A percentile compares a stretch with the other conserved stretches of the same genome.
These are phyloP conservation scores for Singerocomus inundabilis DNA, from an alignment of 1,284 basidiomycete genomes.

Conservation along the genomic window DNA sequence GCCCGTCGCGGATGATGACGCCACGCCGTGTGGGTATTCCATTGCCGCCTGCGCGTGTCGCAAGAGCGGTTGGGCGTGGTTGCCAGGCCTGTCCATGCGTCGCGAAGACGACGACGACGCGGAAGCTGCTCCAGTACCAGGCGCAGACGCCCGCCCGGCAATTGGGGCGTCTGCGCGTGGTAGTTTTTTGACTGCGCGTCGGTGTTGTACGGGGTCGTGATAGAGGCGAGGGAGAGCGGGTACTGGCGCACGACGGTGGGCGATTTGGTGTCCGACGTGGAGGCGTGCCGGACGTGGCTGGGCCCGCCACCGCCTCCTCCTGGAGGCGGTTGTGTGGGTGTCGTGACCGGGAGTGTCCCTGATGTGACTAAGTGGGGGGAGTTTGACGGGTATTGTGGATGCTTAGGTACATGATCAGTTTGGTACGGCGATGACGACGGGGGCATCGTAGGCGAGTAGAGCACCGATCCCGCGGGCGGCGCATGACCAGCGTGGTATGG, in stretches of 20 bases:
- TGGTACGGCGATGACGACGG: constrained; percentile 30
- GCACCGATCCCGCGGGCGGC: constrained; percentile 23
- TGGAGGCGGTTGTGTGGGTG: constrained; percentile 15
- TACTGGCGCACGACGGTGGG: constrained; percentile 33
- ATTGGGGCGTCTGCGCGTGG: constrained; percentile 49
- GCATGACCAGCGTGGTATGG: constrained; percentile 31
- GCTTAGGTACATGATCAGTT: constrained; percentile 24
- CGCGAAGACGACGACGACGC: no score
- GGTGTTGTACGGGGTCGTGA: constrained; percentile 34
- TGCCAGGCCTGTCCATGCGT: constrained; percentile 35
- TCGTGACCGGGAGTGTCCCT: constrained; percentile 14
- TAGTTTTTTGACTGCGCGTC: constrained; percentile 50
- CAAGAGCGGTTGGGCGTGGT: constrained; percentile 13
- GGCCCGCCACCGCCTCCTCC: constrained; percentile 14
- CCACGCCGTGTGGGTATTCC: constrained; percentile 27
- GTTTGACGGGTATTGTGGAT: constrained; percentile 28
- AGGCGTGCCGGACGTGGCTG: constrained; percentile 29
- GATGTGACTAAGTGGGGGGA: constrained; percentile 30
- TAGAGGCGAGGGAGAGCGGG: constrained; percentile 32
- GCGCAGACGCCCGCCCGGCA: constrained; percentile 55
- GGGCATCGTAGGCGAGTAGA: constrained; percentile 25
- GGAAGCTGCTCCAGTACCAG: no score
- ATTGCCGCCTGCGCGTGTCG: constrained; percentile 24
- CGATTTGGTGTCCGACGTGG: constrained; percentile 30
- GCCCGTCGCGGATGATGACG: constrained; percentile 19